Base-by-base conservation (phyloP, 2,329 filamentous ascomycete genomes). In the Tolypocladium inflatum region DNA sequence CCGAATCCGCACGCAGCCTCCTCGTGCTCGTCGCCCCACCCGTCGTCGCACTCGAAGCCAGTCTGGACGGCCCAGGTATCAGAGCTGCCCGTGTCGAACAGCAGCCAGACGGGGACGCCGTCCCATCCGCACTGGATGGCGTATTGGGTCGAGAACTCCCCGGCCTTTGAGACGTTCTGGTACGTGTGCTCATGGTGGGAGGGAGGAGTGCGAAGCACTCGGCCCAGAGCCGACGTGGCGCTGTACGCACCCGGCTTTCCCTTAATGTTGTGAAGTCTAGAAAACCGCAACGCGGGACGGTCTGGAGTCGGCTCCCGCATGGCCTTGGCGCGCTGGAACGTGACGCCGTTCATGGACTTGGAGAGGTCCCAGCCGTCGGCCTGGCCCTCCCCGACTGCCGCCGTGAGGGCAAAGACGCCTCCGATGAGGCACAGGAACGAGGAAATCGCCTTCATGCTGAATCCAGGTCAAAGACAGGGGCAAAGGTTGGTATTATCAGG, bases 51-150 rank as follows among this genome's bases (percentile, higher is more conserved):
- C 50, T 66, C 64, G 60, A 79, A 80, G 37, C 71, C 70, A 1
- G 64, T 65, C 13, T 69, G 68, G 39, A 73, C 72, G 2, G 74
- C 72, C 79, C 79, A 82, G 1, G 79, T 81, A 60, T 82, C 79
- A 26, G 78, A 74, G 63, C 78, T 80, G 30, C 77, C 79, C 0
- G 78, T 80, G 62, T 81, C 78, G 53, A 82, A 69, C 15, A 80
- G 63, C 35, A 82, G 64, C 69, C 71, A 74, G 37, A 75, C 63
- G 0, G 70, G 69, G 9, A 65, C 65, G 19, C 67, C 68, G 41
- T 76, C 73, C 74, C 74, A 77, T 4, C 57, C 63, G 52, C 74
- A 75, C 53, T 74, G 65, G 50, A 77, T 67, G 57, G 72, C 73
- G 55, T 77, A 77, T 55, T 76, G 74, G 2, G 74, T 76, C 7